A percentile compares a stretch with the other conserved stretches of the same genome.
phyloP scores from a whole-genome alignment of 2,329 filamentous ascomycete genomes.

The Talaromyces sp. region DNA sequence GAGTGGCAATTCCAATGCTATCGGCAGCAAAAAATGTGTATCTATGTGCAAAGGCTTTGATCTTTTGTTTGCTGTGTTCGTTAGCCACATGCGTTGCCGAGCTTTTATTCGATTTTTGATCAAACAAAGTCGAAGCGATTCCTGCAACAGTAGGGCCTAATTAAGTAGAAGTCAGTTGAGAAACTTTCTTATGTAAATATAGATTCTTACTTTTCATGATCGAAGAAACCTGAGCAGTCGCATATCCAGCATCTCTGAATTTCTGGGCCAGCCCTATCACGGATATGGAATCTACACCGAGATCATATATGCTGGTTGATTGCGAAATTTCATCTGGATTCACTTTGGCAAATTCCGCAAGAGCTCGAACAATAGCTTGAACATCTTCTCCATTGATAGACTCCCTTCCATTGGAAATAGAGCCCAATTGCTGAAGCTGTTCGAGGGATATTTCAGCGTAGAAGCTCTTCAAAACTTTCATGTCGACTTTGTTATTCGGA shows the following conservation, averaged over 20 bases:
- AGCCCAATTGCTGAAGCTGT: slow-evolving; percentile 55
- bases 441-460: slow-evolving; percentile 59
- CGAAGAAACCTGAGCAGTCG: slow-evolving; percentile 55
- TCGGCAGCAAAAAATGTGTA: slow-evolving; percentile 51
- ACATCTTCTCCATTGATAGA: slow-evolving; percentile 35
- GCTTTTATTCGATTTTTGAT: background rate
- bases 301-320: slow-evolving; percentile 69
- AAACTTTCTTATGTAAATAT: background rate
- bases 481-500: slow-evolving; percentile 83
- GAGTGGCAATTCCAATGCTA: slow-evolving; percentile 45
- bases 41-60: slow-evolving; percentile 60
- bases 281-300: slow-evolving; percentile 84
- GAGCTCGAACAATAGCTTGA: slow-evolving; percentile 45
- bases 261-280: slow-evolving; percentile 63
- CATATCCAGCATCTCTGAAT: slow-evolving; percentile 60
- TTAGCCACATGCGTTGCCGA: slow-evolving; percentile 18
- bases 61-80: slow-evolving; percentile 52
- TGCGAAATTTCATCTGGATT: slow-evolving; percentile 42
- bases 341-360: slow-evolving; percentile 51
- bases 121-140: slow-evolving; percentile 28
- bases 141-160: slow-evolving; percentile 33
- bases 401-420: slow-evolving; percentile 22
- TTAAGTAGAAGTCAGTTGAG: background rate
- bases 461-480: slow-evolving; percentile 60
- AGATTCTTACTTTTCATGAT: slow-evolving; percentile 56